Evolutionary conservation across 129 eudicot genomes (phyloP), one percentile per base, ranked within the genome.

Genomic region (Lonicera japonica): DNA sequence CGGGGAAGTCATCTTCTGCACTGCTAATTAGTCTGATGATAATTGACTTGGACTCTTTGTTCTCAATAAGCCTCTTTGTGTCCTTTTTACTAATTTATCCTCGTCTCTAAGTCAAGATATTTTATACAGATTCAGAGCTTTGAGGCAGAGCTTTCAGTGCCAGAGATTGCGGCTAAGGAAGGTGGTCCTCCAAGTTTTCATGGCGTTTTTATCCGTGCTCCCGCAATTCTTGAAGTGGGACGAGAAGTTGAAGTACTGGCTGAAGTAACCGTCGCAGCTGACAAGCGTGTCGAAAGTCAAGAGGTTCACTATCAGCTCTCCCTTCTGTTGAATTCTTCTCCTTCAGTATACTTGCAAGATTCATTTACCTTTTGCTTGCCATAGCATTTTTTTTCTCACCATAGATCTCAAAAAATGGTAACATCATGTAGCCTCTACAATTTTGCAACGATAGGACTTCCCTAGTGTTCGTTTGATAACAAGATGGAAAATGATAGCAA

Each of bases 161-260:
- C 97, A 18, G 80, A 79, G 20, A 70, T 91, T 54, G 88, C 79
- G 55, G 80, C 71, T 50, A 77, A 64, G 64, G 97, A 91, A 91
- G 97, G 97, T 54, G 97, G 97, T 16, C 86, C 95, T 8, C 84
- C 94, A 65, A 82, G 70, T 75, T 91, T 91, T 59, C 97, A 90
- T 55, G 97, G 79, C 23, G 95, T 91, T 61, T 91, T 91, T 51
- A 91, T 91, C 36, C 94, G 97, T 46, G 97, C 97, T 41, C 97
- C 97, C 21, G 97, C 94, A 47, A 84, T 91, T 60, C 82, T 91
- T 68, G 94, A 91, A 45, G 97, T 84, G 54, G 97, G 97, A 61
- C 90, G 95, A 16, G 84, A 67, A 65, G 97, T 91, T 64, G 86
- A 87, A 75, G 90, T 91, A 45, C 68, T 87, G 71, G 97, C 97